Conservation (phyloP, 768 basidiomycete species). For the Amanita thiersii region DNA sequence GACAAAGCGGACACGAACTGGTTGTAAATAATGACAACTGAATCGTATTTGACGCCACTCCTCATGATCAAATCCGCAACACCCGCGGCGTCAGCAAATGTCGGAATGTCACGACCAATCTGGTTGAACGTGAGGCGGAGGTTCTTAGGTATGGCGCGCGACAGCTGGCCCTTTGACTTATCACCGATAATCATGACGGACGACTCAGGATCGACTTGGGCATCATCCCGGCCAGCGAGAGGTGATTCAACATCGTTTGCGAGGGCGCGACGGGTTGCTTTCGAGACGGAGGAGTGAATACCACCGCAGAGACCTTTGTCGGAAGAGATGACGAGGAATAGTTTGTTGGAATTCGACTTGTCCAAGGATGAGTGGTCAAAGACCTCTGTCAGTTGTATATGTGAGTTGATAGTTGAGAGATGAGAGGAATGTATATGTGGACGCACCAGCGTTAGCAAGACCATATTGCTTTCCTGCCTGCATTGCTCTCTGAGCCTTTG, state of each 20-base stretch:
- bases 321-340: constrained; percentile 92
- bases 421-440: constrained; percentile 4
- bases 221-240: constrained; percentile 34
- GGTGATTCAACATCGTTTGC: constrained; percentile 42
- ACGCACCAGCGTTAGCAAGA: constrained; percentile 79
- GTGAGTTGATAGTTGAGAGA: background rate
- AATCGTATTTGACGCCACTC: constrained; percentile 81
- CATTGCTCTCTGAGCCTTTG: constrained; percentile 95
- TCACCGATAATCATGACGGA: constrained; percentile 88
- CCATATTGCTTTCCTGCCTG: constrained; percentile 88
- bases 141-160: constrained; percentile 55
- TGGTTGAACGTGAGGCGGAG: constrained; percentile 90
- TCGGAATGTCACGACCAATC: constrained; percentile 95
- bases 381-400: constrained; percentile 53
- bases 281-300: constrained; percentile 95
- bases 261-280: constrained; percentile 74
- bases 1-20: constrained; percentile 84
- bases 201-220: constrained; percentile 46
- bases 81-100: constrained; percentile 91
- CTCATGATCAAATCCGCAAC: constrained; percentile 90
- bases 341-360: constrained; percentile 63
- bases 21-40: constrained; percentile 75
- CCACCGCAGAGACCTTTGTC: constrained; percentile 99
- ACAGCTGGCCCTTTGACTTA: constrained; percentile 92
- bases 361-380: constrained; percentile 73